Evolutionary conservation across 495 filamentous ascomycete genomes (phyloP).

Genomic region (Amniculicola lignicola): DNA sequence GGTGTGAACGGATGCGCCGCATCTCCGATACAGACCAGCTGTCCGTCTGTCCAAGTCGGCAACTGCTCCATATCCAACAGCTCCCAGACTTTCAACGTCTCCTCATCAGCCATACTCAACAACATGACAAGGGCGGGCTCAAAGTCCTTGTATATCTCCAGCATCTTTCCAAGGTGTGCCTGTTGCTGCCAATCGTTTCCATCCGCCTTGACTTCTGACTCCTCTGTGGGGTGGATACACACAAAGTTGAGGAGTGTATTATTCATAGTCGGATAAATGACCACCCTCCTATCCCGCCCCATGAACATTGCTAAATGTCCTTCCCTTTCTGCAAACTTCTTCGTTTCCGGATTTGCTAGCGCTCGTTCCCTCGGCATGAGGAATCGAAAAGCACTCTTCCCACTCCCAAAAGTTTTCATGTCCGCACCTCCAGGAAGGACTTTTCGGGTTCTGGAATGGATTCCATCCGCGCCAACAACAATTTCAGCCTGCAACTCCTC

Average conservation of each 20-base stretch:
- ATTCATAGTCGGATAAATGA: conserved; percentile 59
- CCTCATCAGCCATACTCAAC: conserved; percentile 49
- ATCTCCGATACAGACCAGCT: conserved; percentile 57
- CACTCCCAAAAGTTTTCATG: conserved; percentile 46
- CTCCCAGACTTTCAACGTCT: conserved; percentile 55
- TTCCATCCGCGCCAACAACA: conserved; percentile 40
- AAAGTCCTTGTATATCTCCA: conserved; percentile 53
- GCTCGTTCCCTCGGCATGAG: conserved; percentile 48
- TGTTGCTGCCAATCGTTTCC: conserved; percentile 49
- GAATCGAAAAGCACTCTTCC: conserved; percentile 63
- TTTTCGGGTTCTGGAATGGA: conserved; percentile 30
- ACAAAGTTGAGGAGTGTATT: conserved; percentile 60
- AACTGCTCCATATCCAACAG: conserved; percentile 57
- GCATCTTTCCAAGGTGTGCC: conserved; percentile 47
- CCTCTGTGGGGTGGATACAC: conserved; percentile 51
- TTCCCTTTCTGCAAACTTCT: conserved; percentile 40
- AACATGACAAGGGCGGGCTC: conserved; percentile 47
- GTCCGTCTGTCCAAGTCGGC: conserved; percentile 51
- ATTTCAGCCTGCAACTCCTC: conserved; percentile 32
- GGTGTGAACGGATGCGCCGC: conserved; percentile 62
- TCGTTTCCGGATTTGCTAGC: conserved; percentile 48
- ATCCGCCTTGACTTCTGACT: conserved; percentile 32
- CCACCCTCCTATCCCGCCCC: conserved; percentile 50
- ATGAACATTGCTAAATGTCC: conserved; percentile 53
- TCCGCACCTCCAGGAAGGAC: conserved; percentile 38